Conservation (phyloP, 345 rosid species). For the Rhodamnia argentea region DNA sequence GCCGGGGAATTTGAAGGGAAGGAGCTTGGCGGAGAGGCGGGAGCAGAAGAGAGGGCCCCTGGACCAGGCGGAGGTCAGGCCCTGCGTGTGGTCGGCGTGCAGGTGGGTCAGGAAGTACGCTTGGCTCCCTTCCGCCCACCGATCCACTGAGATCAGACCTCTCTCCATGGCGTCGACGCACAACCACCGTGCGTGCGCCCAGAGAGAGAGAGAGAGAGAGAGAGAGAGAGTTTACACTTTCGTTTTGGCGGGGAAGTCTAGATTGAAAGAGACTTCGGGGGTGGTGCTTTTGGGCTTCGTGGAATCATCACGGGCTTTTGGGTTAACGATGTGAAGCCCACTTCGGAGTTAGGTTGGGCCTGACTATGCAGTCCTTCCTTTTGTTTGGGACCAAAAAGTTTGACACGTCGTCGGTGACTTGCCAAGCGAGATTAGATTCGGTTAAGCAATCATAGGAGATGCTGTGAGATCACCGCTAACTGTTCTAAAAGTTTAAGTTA, state of each 20-base stretch:
- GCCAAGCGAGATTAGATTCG: too few species aligned
- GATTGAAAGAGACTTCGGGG: background rate
- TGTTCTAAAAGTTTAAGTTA: too few species aligned
- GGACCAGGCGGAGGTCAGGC: conserved; percentile 51
- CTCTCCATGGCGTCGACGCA: conserved; percentile 32
- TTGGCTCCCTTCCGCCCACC: conserved; percentile 57
- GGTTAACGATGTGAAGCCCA: background rate
- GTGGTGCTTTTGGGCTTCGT: background rate
- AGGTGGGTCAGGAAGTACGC: conserved; percentile 72
- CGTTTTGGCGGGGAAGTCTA: background rate
- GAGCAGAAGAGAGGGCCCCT: conserved; percentile 71
- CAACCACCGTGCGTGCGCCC: background rate
- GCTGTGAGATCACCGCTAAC: too few species aligned
- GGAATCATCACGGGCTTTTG: background rate
- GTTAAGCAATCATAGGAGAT: too few species aligned
- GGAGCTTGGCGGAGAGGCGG: conserved; percentile 53
- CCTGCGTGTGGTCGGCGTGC: conserved; percentile 64
- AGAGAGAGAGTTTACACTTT: background rate
- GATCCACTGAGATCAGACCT: conserved; percentile 66
- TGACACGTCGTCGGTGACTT: too few species aligned
- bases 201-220: background rate
- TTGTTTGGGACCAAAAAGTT: too few species aligned
- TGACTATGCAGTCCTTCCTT: background rate
- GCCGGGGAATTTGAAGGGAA: conserved; percentile 55
- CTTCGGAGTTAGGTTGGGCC: background rate